Evolutionary conservation across 345 rosid genomes (phyloP), one percentile per base, ranked within the genome.

Genomic region (Boechera stricta): DNA sequence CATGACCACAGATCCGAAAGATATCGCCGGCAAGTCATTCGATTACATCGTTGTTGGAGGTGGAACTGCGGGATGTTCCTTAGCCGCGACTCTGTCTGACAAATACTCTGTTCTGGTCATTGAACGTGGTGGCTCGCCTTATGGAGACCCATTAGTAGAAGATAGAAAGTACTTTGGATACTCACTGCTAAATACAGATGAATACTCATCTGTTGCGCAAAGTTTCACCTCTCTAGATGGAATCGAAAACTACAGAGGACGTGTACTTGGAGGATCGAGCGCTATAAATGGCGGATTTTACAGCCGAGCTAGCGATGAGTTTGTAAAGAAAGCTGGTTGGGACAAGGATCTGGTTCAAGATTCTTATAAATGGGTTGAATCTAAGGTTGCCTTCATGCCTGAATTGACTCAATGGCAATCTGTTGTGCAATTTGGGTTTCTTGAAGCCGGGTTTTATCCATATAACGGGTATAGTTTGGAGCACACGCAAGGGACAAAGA

Each of bases 231-330:
- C 89, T 28, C 31, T 33, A 67, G 94, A 92, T 28, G 94, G 94
- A 28, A 82, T 87, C 21, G 36, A 5, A 10, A 83, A 75, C 69
- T 78, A 26, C 55, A 86, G 91, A 82, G 90, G 94, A 26, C 75
- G 90, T 15, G 88, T 92, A 29, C 90, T 90, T 15, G 89, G 94
- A 16, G 94, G 98, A 68, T 89, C 91, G 0, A 83, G 89, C 0
- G 86, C 91, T 9, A 87, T 90, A 71, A 87, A 87, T 62, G 96
- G 94, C 0, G 94, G 89, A 7, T 90, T 89, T 54, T 92, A 86
- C 65, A 85, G 94, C 71, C 78, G 96, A 82, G 94, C 94, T 12
- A 90, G 91, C 45, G 33, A 69, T 1, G 83, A 79, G 28, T 92
- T 84, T 75, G 81, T 90, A 11, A 73, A 75, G 58, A 79, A 74